Conservation (phyloP, 1,284 basidiomycete genomes). For the Prillingera fragicola region DNA sequence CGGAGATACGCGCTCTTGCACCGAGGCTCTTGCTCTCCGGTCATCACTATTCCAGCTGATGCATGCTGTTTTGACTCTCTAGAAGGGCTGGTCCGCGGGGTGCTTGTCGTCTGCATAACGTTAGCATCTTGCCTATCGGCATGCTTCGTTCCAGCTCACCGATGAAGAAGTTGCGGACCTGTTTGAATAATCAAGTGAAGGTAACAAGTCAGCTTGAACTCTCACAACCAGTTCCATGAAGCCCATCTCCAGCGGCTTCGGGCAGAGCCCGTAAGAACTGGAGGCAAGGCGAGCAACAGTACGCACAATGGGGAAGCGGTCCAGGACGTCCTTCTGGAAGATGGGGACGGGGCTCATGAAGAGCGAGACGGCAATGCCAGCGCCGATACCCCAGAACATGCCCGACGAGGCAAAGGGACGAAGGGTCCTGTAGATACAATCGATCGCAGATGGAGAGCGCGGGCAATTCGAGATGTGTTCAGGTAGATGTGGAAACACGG, state of each 20-base stretch:
- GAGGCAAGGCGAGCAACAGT: no score
- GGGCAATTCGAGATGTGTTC: neutral
- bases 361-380: constrained; percentile 39
- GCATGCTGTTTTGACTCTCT: constrained; percentile 10
- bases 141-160: constrained; percentile 22
- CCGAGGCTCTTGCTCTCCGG: neutral
- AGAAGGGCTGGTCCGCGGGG: constrained; percentile 49
- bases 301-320: constrained; percentile 44
- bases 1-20: no score
- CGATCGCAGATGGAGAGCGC: neutral
- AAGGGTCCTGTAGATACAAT: constrained; percentile 26
- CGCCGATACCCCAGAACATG: constrained; percentile 41
- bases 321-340: constrained; percentile 45
- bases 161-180: constrained; percentile 31
- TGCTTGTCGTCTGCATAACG: constrained; percentile 39
- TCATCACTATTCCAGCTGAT: neutral
- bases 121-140: neutral
- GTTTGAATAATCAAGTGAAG: neutral
- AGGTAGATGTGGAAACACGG: neutral
- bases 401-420: constrained; percentile 28
- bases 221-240: constrained; percentile 1
- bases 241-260: no score
- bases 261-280: no score
- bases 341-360: constrained; percentile 44
- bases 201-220: neutral